Evolutionary conservation across 2,329 filamentous ascomycete species (phyloP).

Genomic region (Neophaeococcomyces aloes): DNA sequence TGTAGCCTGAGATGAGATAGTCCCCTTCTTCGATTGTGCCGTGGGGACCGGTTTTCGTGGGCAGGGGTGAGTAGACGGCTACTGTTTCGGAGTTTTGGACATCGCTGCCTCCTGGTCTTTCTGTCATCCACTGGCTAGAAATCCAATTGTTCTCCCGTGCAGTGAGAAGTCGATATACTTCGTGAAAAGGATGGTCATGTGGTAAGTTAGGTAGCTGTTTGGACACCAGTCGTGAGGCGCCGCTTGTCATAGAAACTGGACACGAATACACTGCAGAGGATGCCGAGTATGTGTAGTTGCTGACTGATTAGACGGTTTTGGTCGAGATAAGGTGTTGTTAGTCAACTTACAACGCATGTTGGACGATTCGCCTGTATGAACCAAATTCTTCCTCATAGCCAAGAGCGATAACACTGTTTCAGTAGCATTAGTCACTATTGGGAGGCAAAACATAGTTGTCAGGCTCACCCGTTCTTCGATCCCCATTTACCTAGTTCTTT

Average conservation of each 20-base stretch:
- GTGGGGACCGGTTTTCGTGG: too few species aligned
- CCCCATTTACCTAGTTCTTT: constrained; percentile 29
- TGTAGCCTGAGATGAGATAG: too few species aligned
- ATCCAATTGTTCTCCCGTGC: constrained; percentile 25
- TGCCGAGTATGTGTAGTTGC: constrained; percentile 24
- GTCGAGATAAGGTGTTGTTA: too few species aligned
- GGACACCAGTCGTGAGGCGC: constrained; percentile 20
- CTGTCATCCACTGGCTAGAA: constrained; percentile 32
- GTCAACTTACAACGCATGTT: constrained; percentile 25
- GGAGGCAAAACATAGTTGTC: background rate
- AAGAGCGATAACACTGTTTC: constrained; percentile 20
- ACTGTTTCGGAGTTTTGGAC: constrained; percentile 28
- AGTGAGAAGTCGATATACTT: constrained; percentile 12
- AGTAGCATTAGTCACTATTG: too few species aligned
- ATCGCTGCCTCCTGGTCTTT: constrained; percentile 28
- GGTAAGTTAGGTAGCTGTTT: constrained; percentile 15
- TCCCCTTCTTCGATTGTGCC: too few species aligned
- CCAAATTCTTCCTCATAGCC: constrained; percentile 23
- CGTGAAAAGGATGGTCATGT: constrained; percentile 18
- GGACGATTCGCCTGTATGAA: constrained; percentile 20
- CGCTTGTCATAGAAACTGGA: constrained; percentile 24
- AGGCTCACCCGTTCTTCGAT: constrained; percentile 22
- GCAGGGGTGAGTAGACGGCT: too few species aligned
- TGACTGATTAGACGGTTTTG: constrained; percentile 11
- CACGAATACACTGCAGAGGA: constrained; percentile 23